Conservation (phyloP, 1,139 yeast species). For the Geotrichum citri-aurantii region DNA sequence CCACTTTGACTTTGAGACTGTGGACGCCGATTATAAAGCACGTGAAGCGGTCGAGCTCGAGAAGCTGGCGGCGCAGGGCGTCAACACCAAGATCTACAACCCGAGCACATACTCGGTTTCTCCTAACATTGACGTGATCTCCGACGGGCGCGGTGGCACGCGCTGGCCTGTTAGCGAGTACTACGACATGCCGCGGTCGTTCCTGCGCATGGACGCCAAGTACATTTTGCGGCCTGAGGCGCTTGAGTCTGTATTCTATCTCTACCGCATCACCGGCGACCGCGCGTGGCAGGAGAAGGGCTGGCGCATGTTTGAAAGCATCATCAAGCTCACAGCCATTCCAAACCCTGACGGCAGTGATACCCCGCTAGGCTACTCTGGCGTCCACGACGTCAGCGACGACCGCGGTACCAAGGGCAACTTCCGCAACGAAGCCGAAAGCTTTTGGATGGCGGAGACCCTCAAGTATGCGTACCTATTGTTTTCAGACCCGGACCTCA, state of each 20-base stretch:
- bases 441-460: slow-evolving; percentile 78
- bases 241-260: slow-evolving; percentile 66
- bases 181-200: slow-evolving; percentile 37
- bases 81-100: neutral
- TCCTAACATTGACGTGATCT: slow-evolving; percentile 8
- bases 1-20: slow-evolving; percentile 23
- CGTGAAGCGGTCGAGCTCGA: neutral
- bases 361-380: slow-evolving; percentile 40
- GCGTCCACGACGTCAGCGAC: slow-evolving; percentile 50
- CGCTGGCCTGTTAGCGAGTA: slow-evolving; percentile 32
- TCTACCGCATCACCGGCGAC: slow-evolving; percentile 73
- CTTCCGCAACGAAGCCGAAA: slow-evolving; percentile 48
- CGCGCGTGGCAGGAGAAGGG: slow-evolving; percentile 64
- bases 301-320: slow-evolving; percentile 55
- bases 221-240: slow-evolving; percentile 69
- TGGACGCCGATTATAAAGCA: slow-evolving; percentile 4
- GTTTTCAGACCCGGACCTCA: slow-evolving; percentile 53
- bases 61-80: slow-evolving; percentile 3
- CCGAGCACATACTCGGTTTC: neutral
- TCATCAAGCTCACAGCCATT: slow-evolving; percentile 34
- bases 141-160: slow-evolving; percentile 22
- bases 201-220: slow-evolving; percentile 40
- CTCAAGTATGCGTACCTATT: slow-evolving; percentile 66
- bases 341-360: slow-evolving; percentile 19
- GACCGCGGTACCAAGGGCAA: slow-evolving; percentile 19